phyloP scores from a whole-genome alignment of 2,329 filamentous ascomycete genomes.

The Delphinella strobiligena region DNA sequence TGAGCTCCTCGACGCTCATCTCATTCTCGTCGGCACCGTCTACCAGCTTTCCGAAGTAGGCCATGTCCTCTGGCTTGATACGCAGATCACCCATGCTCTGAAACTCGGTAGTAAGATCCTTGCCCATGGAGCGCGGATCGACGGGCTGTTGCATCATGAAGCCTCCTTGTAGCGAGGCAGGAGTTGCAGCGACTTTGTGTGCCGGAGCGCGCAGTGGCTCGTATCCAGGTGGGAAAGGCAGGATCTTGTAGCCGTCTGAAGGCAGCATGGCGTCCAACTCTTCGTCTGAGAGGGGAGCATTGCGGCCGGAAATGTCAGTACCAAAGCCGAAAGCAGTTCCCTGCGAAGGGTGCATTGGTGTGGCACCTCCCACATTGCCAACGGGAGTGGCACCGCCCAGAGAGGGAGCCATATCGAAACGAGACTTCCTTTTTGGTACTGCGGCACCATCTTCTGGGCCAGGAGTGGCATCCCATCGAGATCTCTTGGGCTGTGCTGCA shows the following conservation, averaged over 20 bases:
- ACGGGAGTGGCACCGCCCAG: constrained; percentile 57
- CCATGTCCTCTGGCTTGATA: constrained; percentile 97
- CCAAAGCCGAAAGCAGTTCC: constrained; percentile 51
- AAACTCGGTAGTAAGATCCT: constrained; percentile 88
- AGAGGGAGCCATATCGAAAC: constrained; percentile 83
- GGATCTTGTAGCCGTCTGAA: constrained; percentile 65
- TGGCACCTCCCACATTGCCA: constrained; percentile 53
- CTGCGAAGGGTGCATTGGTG: constrained; percentile 61
- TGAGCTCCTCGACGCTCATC: constrained; percentile 87
- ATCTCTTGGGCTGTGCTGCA: constrained; percentile 45
- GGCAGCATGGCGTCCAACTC: constrained; percentile 88
- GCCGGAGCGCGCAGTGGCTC: constrained; percentile 68
- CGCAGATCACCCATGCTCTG: constrained; percentile 91
- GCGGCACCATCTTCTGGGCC: constrained; percentile 39
- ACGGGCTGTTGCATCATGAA: constrained; percentile 98
- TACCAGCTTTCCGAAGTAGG: constrained; percentile 94
- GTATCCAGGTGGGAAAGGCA: constrained; percentile 85
- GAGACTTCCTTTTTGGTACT: constrained; percentile 60
- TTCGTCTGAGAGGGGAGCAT: constrained; percentile 78
- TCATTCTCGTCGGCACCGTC: constrained; percentile 87
- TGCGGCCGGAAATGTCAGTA: constrained; percentile 67
- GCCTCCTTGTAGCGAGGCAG: constrained; percentile 52
- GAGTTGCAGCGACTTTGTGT: constrained; percentile 62
- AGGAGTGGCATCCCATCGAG: constrained; percentile 78
- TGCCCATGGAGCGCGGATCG: constrained; percentile 68